These are phyloP conservation scores for Neonothopanus nambi DNA, from an alignment of 1,284 basidiomycete species.

Conservation along the genomic window DNA sequence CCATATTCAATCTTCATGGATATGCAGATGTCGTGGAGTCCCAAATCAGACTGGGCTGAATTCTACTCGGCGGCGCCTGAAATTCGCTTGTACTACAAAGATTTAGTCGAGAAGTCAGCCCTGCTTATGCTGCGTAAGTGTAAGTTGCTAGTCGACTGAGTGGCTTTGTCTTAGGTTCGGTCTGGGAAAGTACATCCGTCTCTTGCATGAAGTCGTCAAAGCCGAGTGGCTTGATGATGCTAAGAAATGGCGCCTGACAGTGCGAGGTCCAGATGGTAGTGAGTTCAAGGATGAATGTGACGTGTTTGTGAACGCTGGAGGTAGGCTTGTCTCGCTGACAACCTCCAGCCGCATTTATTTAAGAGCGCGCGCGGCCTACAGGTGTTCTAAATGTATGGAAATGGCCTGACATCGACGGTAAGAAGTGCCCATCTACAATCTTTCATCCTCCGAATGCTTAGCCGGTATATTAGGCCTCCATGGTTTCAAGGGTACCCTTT, in stretches of 20 bases:
- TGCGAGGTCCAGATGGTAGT: slow-evolving; percentile 24
- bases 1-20: background rate
- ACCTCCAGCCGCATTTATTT: background rate
- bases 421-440: background rate
- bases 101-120: slow-evolving; percentile 28
- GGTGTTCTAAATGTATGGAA: slow-evolving; percentile 36
- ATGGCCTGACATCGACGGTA: slow-evolving; percentile 42
- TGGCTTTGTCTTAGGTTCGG: slow-evolving; percentile 3
- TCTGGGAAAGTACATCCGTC: slow-evolving; percentile 30
- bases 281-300: slow-evolving; percentile 28
- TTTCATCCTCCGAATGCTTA: background rate
- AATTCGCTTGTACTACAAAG: slow-evolving; percentile 29
- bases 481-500: slow-evolving; percentile 40
- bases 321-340: background rate
- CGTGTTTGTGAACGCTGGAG: slow-evolving; percentile 32
- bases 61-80: slow-evolving; percentile 19
- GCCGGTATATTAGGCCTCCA: slow-evolving; percentile 22
- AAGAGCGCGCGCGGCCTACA: background rate
- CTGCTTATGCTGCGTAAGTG: background rate
- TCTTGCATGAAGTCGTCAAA: slow-evolving; percentile 28
- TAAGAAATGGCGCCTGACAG: slow-evolving; percentile 29
- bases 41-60: slow-evolving; percentile 17
- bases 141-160: background rate
- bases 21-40: slow-evolving; percentile 23
- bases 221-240: slow-evolving; percentile 31